These are phyloP conservation scores for Amoebophrya sp. DNA, from an alignment of 169 alveolate species.

Conservation along the genomic window DNA sequence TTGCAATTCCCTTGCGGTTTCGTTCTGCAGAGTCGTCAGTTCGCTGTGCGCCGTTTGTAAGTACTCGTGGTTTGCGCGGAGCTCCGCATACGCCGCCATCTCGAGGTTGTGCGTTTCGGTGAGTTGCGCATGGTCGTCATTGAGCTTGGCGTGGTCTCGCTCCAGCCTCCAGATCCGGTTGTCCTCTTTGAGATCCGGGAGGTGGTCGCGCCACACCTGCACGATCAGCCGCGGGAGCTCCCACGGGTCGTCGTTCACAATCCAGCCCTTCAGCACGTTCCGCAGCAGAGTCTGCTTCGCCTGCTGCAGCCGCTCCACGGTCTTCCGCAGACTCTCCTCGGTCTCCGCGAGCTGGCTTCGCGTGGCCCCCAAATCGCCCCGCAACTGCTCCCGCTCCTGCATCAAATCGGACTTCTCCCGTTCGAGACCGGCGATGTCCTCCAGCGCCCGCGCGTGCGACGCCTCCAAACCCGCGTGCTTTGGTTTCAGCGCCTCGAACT, in stretches of 20 bases:
- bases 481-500: not conserved
- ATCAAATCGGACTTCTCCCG: not conserved
- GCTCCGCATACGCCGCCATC: not conserved
- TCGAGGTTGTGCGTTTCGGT: not conserved
- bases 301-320: not conserved
- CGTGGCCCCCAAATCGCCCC: not conserved
- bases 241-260: not conserved
- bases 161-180: not conserved
- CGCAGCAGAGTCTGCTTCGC: not conserved
- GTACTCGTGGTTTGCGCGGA: too few species aligned
- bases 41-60: too few species aligned
- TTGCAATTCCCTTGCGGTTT: too few species aligned
- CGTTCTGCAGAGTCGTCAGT: too few species aligned
- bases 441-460: not conserved
- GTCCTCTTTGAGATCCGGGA: not conserved
- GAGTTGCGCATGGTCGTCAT: not conserved
- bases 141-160: not conserved
- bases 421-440: not conserved
- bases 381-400: not conserved
- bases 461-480: not conserved
- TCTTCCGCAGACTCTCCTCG: not conserved
- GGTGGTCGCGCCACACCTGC: not conserved
- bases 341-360: not conserved
- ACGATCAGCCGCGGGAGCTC: not conserved
- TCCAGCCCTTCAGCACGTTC: not conserved